Conservation (phyloP, 2,329 filamentous ascomycete genomes). For the Neonectria punicea region DNA sequence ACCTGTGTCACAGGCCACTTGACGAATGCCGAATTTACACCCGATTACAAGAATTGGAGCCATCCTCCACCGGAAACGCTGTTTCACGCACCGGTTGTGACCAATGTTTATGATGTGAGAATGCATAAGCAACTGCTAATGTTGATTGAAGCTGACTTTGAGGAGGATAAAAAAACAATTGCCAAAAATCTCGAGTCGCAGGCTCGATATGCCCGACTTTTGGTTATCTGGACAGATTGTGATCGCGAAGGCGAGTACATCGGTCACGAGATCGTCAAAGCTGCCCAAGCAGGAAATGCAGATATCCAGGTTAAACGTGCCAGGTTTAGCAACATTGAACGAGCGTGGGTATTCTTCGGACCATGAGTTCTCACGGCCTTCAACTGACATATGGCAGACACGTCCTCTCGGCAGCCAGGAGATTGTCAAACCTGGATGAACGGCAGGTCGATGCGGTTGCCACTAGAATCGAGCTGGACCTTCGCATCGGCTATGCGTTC, state of each 20-base stretch:
- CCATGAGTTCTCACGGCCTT: too few species aligned
- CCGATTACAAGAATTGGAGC: slow-evolving; percentile 80
- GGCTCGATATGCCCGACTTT: slow-evolving; percentile 74
- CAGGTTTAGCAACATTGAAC: slow-evolving; percentile 94
- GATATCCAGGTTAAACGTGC: slow-evolving; percentile 85
- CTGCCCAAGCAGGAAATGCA: slow-evolving; percentile 79
- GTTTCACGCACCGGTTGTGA: slow-evolving; percentile 82
- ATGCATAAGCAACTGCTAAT: neutral
- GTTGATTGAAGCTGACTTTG: slow-evolving; percentile 24
- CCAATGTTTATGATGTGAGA: slow-evolving; percentile 72
- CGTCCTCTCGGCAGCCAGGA: slow-evolving; percentile 83
- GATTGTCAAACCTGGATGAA: slow-evolving; percentile 82
- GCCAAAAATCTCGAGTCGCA: slow-evolving; percentile 86
- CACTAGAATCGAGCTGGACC: slow-evolving; percentile 89
- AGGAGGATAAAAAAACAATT: slow-evolving; percentile 79
- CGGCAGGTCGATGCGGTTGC: slow-evolving; percentile 87
- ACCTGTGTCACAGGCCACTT: slow-evolving; percentile 93
- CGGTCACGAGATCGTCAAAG: slow-evolving; percentile 86
- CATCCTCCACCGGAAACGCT: slow-evolving; percentile 81
- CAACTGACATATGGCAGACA: slow-evolving; percentile 65
- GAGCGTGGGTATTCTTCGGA: slow-evolving; percentile 68
- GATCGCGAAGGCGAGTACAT: slow-evolving; percentile 98
- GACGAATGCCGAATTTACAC: slow-evolving; percentile 80
- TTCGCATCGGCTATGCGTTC: slow-evolving; percentile 92
- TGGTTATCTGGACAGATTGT: slow-evolving; percentile 99